These are phyloP conservation scores for Candida sp. DNA, from an alignment of 1,139 yeast genomes.

Conservation along the genomic window DNA sequence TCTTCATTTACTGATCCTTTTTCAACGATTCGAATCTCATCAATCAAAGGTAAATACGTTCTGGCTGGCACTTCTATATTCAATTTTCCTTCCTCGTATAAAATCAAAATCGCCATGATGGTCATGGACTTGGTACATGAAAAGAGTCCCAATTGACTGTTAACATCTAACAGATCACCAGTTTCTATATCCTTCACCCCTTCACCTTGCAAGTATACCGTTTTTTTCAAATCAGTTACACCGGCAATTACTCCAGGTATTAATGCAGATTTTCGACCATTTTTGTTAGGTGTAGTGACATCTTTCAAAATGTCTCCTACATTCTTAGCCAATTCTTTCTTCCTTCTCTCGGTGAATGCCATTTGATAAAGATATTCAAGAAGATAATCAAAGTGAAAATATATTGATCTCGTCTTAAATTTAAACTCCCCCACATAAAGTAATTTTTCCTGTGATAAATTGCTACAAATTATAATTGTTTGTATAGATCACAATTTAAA, in stretches of 20 bases:
- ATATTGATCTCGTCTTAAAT: not conserved
- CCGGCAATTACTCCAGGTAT: constrained; percentile 28
- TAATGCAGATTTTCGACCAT: constrained; percentile 10
- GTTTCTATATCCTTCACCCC: constrained; percentile 23
- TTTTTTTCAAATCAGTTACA: constrained; percentile 19
- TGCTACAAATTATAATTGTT: not conserved
- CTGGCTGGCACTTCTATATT: constrained; percentile 40
- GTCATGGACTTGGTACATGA: constrained; percentile 51
- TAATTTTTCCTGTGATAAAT: not conserved
- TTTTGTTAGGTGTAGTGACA: constrained; percentile 9
- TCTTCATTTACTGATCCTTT: constrained; percentile 27
- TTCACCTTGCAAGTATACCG: constrained; percentile 20
- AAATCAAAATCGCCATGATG: constrained; percentile 41
- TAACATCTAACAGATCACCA: constrained; percentile 15
- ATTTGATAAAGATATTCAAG: not conserved
- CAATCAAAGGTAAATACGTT: constrained; percentile 38
- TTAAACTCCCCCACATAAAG: not conserved
- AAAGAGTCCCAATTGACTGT: constrained; percentile 33
- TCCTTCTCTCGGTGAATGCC: constrained; percentile 1
- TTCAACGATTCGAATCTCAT: constrained; percentile 36
- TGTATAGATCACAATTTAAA: too few relatives aligned
- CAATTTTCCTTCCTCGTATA: constrained; percentile 43
- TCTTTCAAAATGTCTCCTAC: constrained; percentile 13
- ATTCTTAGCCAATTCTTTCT: constrained; percentile 5
- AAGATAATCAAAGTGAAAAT: not conserved